Evolutionary conservation across 768 basidiomycete species (phyloP), one percentile per base, ranked within the genome.

Genomic region (Naganishia antarctica): DNA sequence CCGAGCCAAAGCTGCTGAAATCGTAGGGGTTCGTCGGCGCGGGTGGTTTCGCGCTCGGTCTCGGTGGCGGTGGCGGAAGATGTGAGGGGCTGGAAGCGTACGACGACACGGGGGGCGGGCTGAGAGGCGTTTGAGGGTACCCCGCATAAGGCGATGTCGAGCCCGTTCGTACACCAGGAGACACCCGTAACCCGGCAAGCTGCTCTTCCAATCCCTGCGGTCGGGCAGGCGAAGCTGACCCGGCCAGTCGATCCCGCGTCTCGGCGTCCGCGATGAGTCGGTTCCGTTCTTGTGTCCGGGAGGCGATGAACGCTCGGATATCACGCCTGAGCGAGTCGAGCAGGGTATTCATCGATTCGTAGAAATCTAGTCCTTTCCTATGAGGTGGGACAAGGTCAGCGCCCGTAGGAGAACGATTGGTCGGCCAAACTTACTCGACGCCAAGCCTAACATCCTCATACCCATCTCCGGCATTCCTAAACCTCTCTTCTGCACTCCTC

Each of bases 331-430:
- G 82, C 8, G 81, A 83, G 0, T 78, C 71, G 12, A 85, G 81
- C 40, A 93, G 77, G 18, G 85, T 84, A 0, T 81, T 82, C 15
- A 98, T 82, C 67, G 93, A 90, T 6, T 81, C 81, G 74, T 99
- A 97, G 78, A 94, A 99, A 46, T 87, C 85, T 1, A 91, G 80
- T 0, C 93, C 94, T 74, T 92, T 93, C 13, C 89, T 91, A 74
- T 68, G 13, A 23, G 47, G 26, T 45, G 48, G 57, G 41, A n/a
- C n/a, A n/a, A 63, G n/a, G 45, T 41, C 26, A 28, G 34, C 44
- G 31, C 37, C 21, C 34, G 32, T 58, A 7, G 12, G n/a, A 32
- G 29, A 60, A 16, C 9, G 9, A n/a, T 5, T 23, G 0, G 3
- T 0, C 7, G 21, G 32, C 4, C 28, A 64, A 48, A 85, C 88